phyloP scores from a whole-genome alignment of 2,329 filamentous ascomycete genomes.

The Fusarium chlamydosporum region DNA sequence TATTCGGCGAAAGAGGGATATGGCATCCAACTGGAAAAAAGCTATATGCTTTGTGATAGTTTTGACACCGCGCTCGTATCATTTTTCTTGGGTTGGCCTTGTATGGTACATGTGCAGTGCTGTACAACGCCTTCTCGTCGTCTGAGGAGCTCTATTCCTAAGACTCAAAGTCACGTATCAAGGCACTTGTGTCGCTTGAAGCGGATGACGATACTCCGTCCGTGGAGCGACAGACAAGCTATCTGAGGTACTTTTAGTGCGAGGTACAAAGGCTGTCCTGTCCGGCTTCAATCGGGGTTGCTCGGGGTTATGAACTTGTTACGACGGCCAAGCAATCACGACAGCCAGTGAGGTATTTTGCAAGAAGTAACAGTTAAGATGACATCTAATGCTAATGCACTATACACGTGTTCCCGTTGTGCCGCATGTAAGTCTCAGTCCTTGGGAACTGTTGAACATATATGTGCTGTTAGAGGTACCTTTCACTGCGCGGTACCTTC shows the following conservation, averaged over 20 bases:
- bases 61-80: background rate
- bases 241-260: background rate
- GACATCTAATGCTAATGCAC: background rate
- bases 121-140: background rate
- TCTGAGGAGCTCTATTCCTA: background rate
- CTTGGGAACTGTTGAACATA: slow-evolving; percentile 3
- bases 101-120: background rate
- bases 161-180: background rate
- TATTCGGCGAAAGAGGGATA: background rate
- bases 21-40: background rate
- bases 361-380: slow-evolving; percentile 1
- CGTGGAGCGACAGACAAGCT: too few relatives aligned
- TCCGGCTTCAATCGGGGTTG: background rate
- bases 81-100: background rate
- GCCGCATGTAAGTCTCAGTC: slow-evolving; percentile 8
- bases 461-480: slow-evolving; percentile 22
- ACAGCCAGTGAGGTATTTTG: slow-evolving; percentile 21
- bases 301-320: background rate
- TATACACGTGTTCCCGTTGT: slow-evolving; percentile 18
- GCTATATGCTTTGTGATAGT: background rate
- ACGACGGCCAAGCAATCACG: slow-evolving; percentile 10
- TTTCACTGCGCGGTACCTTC: slow-evolving; percentile 13
- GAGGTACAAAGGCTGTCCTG: background rate
- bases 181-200: slow-evolving; percentile 6
- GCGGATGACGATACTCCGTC: slow-evolving; percentile 2